Conservation (phyloP, 2,329 filamentous ascomycete genomes). For the Chaetomium sp. region DNA sequence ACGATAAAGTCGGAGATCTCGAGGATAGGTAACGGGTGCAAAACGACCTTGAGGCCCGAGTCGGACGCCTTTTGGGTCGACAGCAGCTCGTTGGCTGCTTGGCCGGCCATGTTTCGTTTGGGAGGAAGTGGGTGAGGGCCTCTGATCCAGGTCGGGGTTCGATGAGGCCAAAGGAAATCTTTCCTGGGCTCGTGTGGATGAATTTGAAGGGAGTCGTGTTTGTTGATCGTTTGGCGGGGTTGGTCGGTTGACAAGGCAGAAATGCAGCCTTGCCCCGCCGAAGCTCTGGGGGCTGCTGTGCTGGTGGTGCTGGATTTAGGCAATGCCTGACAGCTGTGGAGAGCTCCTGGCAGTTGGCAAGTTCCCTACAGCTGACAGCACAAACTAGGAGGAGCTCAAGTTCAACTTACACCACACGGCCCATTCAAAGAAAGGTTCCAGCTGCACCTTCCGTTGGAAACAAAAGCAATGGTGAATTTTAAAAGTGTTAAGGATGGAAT, state of each 20-base stretch:
- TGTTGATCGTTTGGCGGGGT: conserved; percentile 8
- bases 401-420: too few species aligned
- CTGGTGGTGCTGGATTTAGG: background rate
- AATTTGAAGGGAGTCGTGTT: background rate
- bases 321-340: background rate
- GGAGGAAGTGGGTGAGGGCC: background rate
- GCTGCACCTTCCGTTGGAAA: too few species aligned
- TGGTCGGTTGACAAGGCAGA: conserved; percentile 19
- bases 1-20: conserved; percentile 97
- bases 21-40: conserved; percentile 91
- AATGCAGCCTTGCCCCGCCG: conserved; percentile 21
- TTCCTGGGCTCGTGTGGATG: background rate
- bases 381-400: too few species aligned
- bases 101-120: conserved; percentile 39
- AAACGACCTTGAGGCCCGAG: conserved; percentile 68
- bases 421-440: too few species aligned
- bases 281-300: background rate
- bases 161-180: too few species aligned
- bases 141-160: too few species aligned
- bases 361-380: background rate
- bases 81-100: conserved; percentile 49
- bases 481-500: too few species aligned
- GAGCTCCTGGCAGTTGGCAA: conserved; percentile 1
- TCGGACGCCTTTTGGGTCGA: conserved; percentile 63
- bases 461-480: too few species aligned